A percentile compares a stretch with the other conserved stretches of the same genome.
These are phyloP conservation scores for Takakia lepidozioides DNA, from an alignment of 225 moss, liverwort and hornwort species.

Conservation along the genomic window DNA sequence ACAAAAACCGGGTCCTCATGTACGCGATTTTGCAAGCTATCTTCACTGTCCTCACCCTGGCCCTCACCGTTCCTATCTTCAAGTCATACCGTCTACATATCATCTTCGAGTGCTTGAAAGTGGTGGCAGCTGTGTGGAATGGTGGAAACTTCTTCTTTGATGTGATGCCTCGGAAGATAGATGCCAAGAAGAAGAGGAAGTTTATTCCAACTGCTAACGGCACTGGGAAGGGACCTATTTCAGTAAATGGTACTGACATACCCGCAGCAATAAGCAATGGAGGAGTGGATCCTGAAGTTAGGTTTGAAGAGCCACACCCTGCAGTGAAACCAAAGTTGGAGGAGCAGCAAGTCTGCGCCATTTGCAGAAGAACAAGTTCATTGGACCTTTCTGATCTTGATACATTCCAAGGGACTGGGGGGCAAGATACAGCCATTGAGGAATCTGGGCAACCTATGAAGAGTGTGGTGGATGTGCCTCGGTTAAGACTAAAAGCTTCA, in stretches of 20 bases:
- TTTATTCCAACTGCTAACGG: constrained; percentile 23
- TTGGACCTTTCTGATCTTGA: constrained; percentile 20
- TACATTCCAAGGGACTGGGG: too few species aligned
- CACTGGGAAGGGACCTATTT: constrained; percentile 1
- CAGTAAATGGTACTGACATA: neutral
- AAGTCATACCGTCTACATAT: constrained; percentile 79
- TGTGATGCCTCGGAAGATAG: constrained; percentile 86
- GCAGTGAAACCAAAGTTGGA: constrained; percentile 23
- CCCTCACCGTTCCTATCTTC: constrained; percentile 81
- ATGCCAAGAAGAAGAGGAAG: constrained; percentile 86
- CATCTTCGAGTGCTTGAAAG: constrained; percentile 74
- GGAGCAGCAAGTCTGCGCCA: constrained; percentile 23
- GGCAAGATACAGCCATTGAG: too few species aligned
- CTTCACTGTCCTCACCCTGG: constrained; percentile 89
- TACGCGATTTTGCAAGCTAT: constrained; percentile 88
- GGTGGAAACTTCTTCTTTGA: constrained; percentile 97
- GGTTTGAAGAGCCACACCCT: neutral
- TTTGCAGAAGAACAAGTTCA: constrained; percentile 34
- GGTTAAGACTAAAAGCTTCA: too few species aligned
- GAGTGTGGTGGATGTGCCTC: too few species aligned
- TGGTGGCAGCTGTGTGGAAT: constrained; percentile 89
- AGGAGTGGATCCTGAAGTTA: too few species aligned
- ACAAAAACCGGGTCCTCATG: constrained; percentile 72
- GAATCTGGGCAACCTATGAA: too few species aligned
- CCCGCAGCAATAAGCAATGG: constrained; percentile 15